Evolutionary conservation across 768 basidiomycete species (phyloP).

Genomic region (Phlebiopsis flavidoalba): DNA sequence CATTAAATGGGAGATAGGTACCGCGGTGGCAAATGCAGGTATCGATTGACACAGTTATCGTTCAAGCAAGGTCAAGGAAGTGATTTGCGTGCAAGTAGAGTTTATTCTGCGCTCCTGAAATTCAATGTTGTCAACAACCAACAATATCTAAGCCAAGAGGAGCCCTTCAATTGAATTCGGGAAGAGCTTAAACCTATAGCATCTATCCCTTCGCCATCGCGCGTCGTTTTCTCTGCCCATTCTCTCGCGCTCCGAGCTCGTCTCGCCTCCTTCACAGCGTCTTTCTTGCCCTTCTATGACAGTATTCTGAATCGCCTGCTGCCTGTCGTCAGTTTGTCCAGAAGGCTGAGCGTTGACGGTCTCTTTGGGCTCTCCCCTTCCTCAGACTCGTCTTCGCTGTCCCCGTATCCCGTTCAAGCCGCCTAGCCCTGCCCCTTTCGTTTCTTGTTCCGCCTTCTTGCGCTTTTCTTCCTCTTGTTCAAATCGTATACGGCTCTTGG

Average conservation of each 20-base stretch:
- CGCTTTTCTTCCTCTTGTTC: constrained; percentile 22
- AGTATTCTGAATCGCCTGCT: too few relatives aligned
- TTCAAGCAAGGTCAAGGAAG: too few relatives aligned
- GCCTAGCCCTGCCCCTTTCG: constrained; percentile 30
- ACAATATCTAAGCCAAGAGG: too few relatives aligned
- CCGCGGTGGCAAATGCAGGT: too few relatives aligned
- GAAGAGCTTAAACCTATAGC: too few relatives aligned
- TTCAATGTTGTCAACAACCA: too few relatives aligned
- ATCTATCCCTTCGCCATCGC: constrained; percentile 4
- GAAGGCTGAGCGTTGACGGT: not conserved
- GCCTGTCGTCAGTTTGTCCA: not conserved
- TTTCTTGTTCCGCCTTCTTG: constrained; percentile 20
- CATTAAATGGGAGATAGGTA: too few relatives aligned
- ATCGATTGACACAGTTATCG: too few relatives aligned
- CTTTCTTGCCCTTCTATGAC: too few relatives aligned
- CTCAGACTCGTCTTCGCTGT: constrained; percentile 25
- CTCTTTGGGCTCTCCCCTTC: not conserved
- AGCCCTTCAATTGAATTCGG: too few relatives aligned
- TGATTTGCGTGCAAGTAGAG: too few relatives aligned
- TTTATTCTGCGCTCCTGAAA: too few relatives aligned
- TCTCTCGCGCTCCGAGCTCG: constrained; percentile 52
- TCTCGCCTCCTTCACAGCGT: constrained; percentile 42
- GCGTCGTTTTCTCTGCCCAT: constrained; percentile 52
- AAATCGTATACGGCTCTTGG: constrained; percentile 42
- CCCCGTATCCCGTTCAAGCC: constrained; percentile 53